Base-by-base conservation (phyloP, 192 early-diverging fungal species). In the Mortierella antarctica region DNA sequence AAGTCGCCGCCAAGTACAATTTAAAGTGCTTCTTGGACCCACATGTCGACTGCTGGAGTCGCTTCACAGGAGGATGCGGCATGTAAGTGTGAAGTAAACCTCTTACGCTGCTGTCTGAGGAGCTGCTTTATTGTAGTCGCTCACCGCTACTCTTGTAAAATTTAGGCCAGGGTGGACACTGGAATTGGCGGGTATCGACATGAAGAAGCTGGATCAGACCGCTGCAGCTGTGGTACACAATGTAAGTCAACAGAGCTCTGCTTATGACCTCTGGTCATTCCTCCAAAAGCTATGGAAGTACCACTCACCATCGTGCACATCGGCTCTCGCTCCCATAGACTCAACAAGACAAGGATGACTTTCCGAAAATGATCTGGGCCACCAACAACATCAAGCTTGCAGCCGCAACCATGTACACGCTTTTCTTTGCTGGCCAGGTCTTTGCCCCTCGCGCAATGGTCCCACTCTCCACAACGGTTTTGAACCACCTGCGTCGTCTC, bases 331-430 rank as follows among this genome's bases (percentile, higher is more conserved):
- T 23, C 21, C 10, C 44, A 59, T 70, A 79, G 75, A 71, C 63
- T 12, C 83, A 65, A 7, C 42, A 84, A 0, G 80, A 83, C 23
- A 87, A 85, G 6, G 53, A 65, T 0, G 17, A 73, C 9, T 90
- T 82, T 48, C 89, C 89, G 41, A 83, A 71, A 49, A 90, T 90
- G 89, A 88, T 90, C 11, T 90, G 89, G 89, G 77, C 76, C 21
- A 90, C 89, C 51, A 90, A 90, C 63, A 86, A 85, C 51, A 60
- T 69, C 46, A 86, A 87, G n/a, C 47, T 87, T 9, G 84, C 87
- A 39, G 74, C 86, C 0, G 73, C 86, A 0, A 88, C 89, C 48
- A 86, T 90, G 82, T 89, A 89, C 41, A 89, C 89, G 7, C 73
- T 90, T 13, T 90, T 90, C 64, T 89, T 87, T 55, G 83, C 85